phyloP scores from a whole-genome alignment of 2,329 filamentous ascomycete species.

The Hypoxylon sp. region DNA sequence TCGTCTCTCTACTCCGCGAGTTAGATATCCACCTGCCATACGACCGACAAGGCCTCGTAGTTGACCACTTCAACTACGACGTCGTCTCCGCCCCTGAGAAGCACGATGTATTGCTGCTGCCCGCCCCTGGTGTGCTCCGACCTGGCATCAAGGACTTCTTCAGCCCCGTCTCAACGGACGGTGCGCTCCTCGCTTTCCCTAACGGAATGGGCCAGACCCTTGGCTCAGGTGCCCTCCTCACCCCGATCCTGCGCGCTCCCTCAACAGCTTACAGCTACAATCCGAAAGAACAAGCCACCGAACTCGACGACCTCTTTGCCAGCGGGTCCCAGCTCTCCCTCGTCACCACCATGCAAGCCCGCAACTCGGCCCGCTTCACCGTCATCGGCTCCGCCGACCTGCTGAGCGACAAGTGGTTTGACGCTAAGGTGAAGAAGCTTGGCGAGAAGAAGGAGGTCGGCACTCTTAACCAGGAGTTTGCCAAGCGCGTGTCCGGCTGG shows the following conservation, averaged over 20 bases:
- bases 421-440: constrained; percentile 74
- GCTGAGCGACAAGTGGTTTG: constrained; percentile 89
- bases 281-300: constrained; percentile 80
- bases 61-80: constrained; percentile 98
- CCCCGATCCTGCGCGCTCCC: constrained; percentile 83
- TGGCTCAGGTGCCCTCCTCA: constrained; percentile 78
- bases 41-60: constrained; percentile 83
- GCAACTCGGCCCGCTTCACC: constrained; percentile 90
- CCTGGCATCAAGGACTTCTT: constrained; percentile 81
- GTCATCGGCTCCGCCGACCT: constrained; percentile 87
- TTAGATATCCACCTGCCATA: constrained; percentile 87
- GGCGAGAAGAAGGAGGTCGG: constrained; percentile 60
- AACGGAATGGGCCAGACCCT: constrained; percentile 81
- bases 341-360: constrained; percentile 86
- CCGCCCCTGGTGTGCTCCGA: constrained; percentile 70
- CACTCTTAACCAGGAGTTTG: constrained; percentile 85
- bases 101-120: constrained; percentile 87
- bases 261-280: constrained; percentile 92
- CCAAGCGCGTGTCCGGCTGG: constrained; percentile 88
- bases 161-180: constrained; percentile 61
- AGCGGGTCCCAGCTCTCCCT: constrained; percentile 84
- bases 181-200: constrained; percentile 78
- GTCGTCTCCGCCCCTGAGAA: constrained; percentile 75
- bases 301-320: constrained; percentile 83
- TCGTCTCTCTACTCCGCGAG: constrained; percentile 83